Evolutionary conservation across 2,329 filamentous ascomycete genomes (phyloP).

Genomic region (Penicillium sp.): DNA sequence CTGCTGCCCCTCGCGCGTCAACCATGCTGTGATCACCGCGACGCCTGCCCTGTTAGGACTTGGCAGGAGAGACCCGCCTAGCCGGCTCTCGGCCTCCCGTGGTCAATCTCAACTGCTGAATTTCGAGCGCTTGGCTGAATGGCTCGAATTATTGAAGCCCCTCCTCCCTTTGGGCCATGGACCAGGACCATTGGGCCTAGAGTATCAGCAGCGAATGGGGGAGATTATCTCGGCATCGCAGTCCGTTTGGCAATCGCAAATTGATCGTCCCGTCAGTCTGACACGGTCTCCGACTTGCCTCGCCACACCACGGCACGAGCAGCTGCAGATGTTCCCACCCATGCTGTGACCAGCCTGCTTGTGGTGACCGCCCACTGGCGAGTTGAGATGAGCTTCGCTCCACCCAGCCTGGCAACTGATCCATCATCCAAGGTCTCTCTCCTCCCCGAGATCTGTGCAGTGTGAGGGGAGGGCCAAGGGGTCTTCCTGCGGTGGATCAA

Average conservation of each 20-base stretch:
- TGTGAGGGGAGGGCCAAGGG: not conserved
- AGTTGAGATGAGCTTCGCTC: constrained; percentile 7
- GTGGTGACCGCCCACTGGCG: not conserved
- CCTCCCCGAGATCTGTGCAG: not conserved
- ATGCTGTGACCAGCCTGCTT: constrained; percentile 16
- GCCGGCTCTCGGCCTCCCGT: constrained; percentile 6
- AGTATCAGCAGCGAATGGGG: not conserved
- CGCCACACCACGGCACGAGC: constrained; percentile 17
- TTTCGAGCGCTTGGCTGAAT: not conserved
- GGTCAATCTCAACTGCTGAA: not conserved
- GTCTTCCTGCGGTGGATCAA: not conserved
- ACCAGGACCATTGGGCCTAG: not conserved
- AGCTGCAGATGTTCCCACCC: constrained; percentile 15
- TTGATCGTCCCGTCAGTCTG: constrained; percentile 9
- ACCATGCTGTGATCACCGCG: constrained; percentile 10
- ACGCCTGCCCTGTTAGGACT: constrained; percentile 8
- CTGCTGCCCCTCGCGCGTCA: not conserved
- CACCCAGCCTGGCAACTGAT: constrained; percentile 1
- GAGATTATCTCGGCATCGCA: not conserved
- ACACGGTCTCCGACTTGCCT: constrained; percentile 18
- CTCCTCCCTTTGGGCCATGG: not conserved
- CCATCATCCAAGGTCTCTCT: not conserved
- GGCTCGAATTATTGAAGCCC: not conserved
- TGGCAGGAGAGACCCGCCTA: not conserved
- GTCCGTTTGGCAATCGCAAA: constrained; percentile 15